Base-by-base conservation (phyloP, 2,329 filamentous ascomycete species). In the Salinomyces thailandicus region DNA sequence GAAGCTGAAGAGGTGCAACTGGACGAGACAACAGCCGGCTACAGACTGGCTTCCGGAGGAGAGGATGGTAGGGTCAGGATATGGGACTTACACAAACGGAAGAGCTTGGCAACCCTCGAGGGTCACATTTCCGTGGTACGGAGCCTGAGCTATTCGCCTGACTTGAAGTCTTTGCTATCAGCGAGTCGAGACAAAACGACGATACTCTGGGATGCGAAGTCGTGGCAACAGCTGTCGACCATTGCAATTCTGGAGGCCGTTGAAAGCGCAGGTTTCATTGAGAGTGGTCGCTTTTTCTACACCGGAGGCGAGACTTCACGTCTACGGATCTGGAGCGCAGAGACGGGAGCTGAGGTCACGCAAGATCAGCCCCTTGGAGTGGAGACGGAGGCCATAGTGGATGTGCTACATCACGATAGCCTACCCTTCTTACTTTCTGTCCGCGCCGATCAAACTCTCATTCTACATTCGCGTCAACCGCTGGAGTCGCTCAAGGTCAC, bases 61-160 rank as follows among this genome's bases (percentile, higher is more conserved):
- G 93, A 98, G 60, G 89, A 96, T 57, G 91, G 91, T 19, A 93
- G 89, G 54, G 74, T 98, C 36, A 73, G 84, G 14, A 74, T 98
- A 15, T 98, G 87, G 84, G 84, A 96, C 62, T 64, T 98, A 39
- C 78, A 87, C 61, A 93, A 85, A 63, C 75, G 84, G 38, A 83
- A 75, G 45, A 79, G 79, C 41, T 69, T 85, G 15, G 82, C 84
- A 14, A 77, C 79, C 13, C 68, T 94, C 19, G 86, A 96, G 42
- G 91, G 86, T 1, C 93, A 98, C 57, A 86, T 94, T 15, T 96
- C 91, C 7, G 84, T 96, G 47, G 84, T 98, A n/a, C 79, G 86
- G 48, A 79, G 77, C 35, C 60, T 98, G 33, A 83, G 91, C 50
- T 98, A 83, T 58, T 91, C 83, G 4, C 60, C 76, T 0, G 65